These are phyloP conservation scores for Russula ochroleuca DNA, from an alignment of 768 basidiomycete genomes.

Conservation along the genomic window DNA sequence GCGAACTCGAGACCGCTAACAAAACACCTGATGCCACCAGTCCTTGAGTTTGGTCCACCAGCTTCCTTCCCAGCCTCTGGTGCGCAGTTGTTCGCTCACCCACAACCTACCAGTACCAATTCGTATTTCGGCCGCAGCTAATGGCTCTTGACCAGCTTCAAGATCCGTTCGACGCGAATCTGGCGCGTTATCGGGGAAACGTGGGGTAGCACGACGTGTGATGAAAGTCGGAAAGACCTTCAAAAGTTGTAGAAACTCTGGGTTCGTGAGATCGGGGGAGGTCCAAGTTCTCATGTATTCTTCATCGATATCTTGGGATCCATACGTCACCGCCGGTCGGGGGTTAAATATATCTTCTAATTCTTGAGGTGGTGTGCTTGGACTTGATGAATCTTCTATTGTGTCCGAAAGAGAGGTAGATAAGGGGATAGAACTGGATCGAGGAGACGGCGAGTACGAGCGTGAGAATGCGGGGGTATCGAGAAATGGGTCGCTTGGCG, in stretches of 20 bases:
- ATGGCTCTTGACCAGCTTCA: conserved; percentile 63
- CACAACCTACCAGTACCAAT: conserved; percentile 85
- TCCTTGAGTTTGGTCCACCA: conserved; percentile 75
- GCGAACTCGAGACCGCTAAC: conserved; percentile 41
- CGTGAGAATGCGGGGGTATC: conserved; percentile 62
- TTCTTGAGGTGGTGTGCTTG: conserved; percentile 39
- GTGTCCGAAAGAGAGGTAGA: conserved; percentile 36
- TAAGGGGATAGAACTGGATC: conserved; percentile 35
- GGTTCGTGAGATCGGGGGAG: conserved; percentile 71
- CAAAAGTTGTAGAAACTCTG: conserved; percentile 65
- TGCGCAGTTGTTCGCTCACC: conserved; percentile 58
- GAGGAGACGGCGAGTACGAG: conserved; percentile 51
- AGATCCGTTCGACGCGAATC: conserved; percentile 47
- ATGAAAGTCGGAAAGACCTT: conserved; percentile 76
- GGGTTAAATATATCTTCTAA: conserved; percentile 33
- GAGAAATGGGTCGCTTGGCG: conserved; percentile 75
- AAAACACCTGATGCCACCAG: conserved; percentile 80
- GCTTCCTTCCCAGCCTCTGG: conserved; percentile 64
- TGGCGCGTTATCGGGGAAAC: conserved; percentile 48
- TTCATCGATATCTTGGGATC: conserved; percentile 39
- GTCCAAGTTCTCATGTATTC: conserved; percentile 74
- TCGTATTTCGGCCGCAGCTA: conserved; percentile 53
- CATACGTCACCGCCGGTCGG: conserved; percentile 29
- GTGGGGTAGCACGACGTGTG: conserved; percentile 61
- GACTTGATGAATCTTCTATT: conserved; percentile 42